Conservation (phyloP, 176 grass and related monocot genomes). For the Aegilops tauschii region DNA sequence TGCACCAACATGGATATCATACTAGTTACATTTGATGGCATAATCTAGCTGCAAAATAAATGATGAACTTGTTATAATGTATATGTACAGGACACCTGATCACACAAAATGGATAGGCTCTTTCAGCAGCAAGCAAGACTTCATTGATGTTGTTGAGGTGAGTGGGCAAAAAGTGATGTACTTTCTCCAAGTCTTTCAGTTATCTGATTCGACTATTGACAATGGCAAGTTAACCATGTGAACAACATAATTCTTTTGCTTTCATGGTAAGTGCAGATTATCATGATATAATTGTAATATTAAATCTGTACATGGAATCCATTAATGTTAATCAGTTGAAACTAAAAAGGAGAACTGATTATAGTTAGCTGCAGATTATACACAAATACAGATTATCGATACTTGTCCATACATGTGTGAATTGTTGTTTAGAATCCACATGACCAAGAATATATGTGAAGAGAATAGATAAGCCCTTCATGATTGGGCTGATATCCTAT, state of each 20-base stretch:
- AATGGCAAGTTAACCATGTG: not conserved
- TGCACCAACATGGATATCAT: not conserved
- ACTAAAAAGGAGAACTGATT: not conserved
- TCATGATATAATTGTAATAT: not conserved
- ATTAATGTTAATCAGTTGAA: not conserved
- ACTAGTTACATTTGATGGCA: not conserved
- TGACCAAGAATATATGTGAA: not conserved
- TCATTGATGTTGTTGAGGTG: constrained; percentile 92
- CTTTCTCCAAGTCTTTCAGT: constrained; percentile 6
- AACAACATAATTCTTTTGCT: not conserved
- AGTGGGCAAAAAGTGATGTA: not conserved
- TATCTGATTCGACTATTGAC: not conserved
- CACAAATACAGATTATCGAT: not conserved
- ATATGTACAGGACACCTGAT: constrained; percentile 67
- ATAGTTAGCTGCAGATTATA: not conserved
- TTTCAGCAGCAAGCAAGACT: constrained; percentile 85
- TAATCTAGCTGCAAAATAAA: not conserved
- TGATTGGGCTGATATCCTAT: not conserved
- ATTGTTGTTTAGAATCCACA: not conserved
- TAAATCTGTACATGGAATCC: not conserved
- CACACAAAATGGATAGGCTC: constrained; percentile 98
- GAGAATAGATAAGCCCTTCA: not conserved
- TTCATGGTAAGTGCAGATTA: not conserved
- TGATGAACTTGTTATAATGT: not conserved
- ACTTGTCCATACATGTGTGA: not conserved